These are phyloP conservation scores for Prunus armeniaca DNA, from an alignment of 306 rosid genomes.

Conservation along the genomic window DNA sequence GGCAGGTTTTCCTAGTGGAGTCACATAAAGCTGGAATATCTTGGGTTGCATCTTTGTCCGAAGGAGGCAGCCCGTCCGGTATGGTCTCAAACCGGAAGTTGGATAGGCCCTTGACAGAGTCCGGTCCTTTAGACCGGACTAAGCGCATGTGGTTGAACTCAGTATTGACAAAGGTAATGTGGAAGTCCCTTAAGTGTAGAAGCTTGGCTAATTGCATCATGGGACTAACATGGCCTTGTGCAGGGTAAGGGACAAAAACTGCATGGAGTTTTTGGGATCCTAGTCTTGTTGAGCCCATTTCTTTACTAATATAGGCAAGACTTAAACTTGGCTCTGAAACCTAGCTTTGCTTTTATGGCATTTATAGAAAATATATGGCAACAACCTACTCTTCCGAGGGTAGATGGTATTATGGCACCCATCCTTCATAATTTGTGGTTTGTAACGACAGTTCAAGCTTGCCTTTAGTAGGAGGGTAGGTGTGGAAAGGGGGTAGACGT, in stretches of 20 bases:
- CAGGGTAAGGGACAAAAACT: conserved; percentile 15
- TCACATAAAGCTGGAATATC: conserved; percentile 12
- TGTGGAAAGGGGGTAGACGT: too few relatives aligned
- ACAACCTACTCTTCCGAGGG: too few relatives aligned
- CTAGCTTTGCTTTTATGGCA: not conserved
- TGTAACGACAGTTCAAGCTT: too few relatives aligned
- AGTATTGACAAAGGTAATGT: conserved; percentile 22
- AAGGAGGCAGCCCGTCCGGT: conserved; percentile 24
- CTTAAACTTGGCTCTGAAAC: not conserved
- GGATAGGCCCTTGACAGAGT: conserved; percentile 4
- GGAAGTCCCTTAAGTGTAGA: conserved; percentile 16
- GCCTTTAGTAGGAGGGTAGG: too few relatives aligned
- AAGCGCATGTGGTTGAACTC: conserved; percentile 21
- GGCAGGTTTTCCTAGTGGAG: conserved; percentile 16
- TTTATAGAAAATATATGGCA: not conserved
- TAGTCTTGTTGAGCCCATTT: not conserved
- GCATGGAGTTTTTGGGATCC: conserved; percentile 11
- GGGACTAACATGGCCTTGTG: conserved; percentile 32
- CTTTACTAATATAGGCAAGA: not conserved
- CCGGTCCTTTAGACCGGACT: not conserved
- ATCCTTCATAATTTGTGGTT: too few relatives aligned
- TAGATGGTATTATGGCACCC: too few relatives aligned
- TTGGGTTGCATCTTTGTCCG: conserved; percentile 21
- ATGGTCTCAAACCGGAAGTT: conserved; percentile 26
- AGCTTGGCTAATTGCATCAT: conserved; percentile 26